Evolutionary conservation across 352 stramenopile genomes (phyloP).

Genomic region (Thraustochytrium sp.): DNA sequence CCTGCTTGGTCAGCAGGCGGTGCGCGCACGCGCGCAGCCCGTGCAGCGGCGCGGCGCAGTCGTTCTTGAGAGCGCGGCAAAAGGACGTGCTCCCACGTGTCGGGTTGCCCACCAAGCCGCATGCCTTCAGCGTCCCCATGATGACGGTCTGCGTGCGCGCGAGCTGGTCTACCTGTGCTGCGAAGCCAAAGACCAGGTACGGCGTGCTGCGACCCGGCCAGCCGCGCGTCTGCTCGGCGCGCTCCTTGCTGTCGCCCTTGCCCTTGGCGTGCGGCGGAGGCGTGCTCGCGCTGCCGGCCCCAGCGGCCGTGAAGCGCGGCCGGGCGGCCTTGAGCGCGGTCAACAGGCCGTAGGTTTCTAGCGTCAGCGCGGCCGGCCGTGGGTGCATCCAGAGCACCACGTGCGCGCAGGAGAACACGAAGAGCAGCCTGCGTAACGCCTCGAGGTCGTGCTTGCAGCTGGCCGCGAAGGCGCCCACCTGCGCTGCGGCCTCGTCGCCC

Average conservation of each 20-base stretch:
- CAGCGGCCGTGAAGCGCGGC: not conserved
- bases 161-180: not conserved
- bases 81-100: slow-evolving; percentile 1
- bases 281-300: not conserved
- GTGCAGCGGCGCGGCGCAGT: not conserved
- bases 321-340: not conserved
- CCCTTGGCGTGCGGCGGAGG: not conserved
- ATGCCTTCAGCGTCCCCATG: not conserved
- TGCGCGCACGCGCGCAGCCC: not conserved
- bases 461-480: not conserved
- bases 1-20: not conserved
- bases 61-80: not conserved
- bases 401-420: not conserved
- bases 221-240: not conserved
- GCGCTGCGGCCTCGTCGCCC: not conserved
- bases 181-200: slow-evolving; percentile 1
- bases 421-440: not conserved
- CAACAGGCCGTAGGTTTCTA: not conserved
- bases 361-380: not conserved
- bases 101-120: not conserved
- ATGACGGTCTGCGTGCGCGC: not conserved
- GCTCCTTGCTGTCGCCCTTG: not conserved
- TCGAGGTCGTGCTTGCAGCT: slow-evolving; percentile 5
- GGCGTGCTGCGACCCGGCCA: slow-evolving; percentile 3
- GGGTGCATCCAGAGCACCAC: not conserved